phyloP scores from a whole-genome alignment of 495 filamentous ascomycete species.

The Daldinia caldariorum region DNA sequence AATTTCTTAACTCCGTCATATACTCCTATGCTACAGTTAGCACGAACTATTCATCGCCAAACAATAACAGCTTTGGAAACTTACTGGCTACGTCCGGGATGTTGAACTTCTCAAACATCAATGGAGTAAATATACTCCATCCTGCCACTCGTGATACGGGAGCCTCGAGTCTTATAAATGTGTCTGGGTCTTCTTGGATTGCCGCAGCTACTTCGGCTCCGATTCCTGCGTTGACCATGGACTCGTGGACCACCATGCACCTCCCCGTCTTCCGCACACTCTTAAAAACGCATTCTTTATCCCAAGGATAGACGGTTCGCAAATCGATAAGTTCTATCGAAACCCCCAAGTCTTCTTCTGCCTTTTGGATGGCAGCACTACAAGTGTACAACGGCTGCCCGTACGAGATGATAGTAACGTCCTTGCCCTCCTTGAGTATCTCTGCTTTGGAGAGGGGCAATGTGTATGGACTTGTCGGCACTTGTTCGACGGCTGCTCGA shows the following conservation, averaged over 20 bases:
- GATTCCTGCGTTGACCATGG: constrained; percentile 93
- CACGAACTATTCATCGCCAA: background rate
- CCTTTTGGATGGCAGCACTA: constrained; percentile 77
- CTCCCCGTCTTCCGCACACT: constrained; percentile 92
- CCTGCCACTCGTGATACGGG: constrained; percentile 91
- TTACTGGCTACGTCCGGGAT: constrained; percentile 91
- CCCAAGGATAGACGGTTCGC: constrained; percentile 94
- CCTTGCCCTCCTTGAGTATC: constrained; percentile 81
- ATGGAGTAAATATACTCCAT: constrained; percentile 86
- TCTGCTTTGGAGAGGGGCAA: constrained; percentile 91
- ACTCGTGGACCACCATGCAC: constrained; percentile 93
- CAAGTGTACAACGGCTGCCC: constrained; percentile 93
- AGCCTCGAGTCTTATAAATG: constrained; percentile 90
- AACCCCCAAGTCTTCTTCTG: constrained; percentile 83
- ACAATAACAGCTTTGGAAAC: constrained; percentile 48
- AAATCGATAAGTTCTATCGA: constrained; percentile 91
- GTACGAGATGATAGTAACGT: constrained; percentile 90
- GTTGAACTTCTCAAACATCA: constrained; percentile 87
- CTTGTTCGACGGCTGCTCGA: constrained; percentile 93
- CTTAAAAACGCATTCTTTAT: constrained; percentile 80
- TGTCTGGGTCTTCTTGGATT: constrained; percentile 81
- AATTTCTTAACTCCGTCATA: constrained; percentile 64
- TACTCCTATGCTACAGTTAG: constrained; percentile 56
- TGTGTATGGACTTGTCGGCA: constrained; percentile 82
- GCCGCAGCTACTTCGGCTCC: constrained; percentile 94